Base-by-base conservation (phyloP, 176 grass and related monocot genomes). In the Neostapfia colusana region DNA sequence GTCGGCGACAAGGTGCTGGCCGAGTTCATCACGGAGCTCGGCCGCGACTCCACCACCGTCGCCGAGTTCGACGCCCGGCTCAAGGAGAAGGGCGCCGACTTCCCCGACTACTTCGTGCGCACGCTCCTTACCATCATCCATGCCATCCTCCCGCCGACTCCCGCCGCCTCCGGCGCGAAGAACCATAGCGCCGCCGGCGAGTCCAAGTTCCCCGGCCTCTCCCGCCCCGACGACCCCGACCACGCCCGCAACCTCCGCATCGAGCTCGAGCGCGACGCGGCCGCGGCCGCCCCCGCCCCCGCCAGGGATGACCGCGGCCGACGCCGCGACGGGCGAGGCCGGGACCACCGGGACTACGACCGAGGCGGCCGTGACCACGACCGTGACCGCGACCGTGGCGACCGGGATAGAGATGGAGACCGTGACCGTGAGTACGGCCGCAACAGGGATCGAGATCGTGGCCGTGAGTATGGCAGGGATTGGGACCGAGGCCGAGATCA, bases 11-110 rank as follows among this genome's bases (percentile, higher is more conserved):
- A 90, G 79, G 91, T 93, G 36, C 88, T 93, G 1, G 88, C 91
- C n/a, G 91, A 93, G 82, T 93, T 90, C 76, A 88, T 93, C 75
- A 90, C 85, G 53, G 91, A 90, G 21, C 85, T 91, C 35, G 91
- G 91, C 55, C 82, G 85, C 70, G 59, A 79, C 20, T 88, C 82
- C 69, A 25, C 73, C 67, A 60, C 82, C 38, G 91, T 85, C 61
- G 67, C 58, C 7, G 85, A 90, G 8, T 93, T 93, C 75, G 91
- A 90, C 26, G 11, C 84, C 63, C 81, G 83, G 63, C 87, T 93
- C 67, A 89, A 89, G 87, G 84, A 72, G 41, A 86, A 91, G 62
- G 88, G 88, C 48, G 88, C 82, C 24, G 85, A 93, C 28, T 69
- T 93, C 65, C 91, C 91, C 1, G 91, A 93, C 67, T 93, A 93